Percentiles rank a stretch among this genome's conserved stretches.
phyloP scores from a whole-genome alignment of 306 rosid genomes.

The Castanea sativa region DNA sequence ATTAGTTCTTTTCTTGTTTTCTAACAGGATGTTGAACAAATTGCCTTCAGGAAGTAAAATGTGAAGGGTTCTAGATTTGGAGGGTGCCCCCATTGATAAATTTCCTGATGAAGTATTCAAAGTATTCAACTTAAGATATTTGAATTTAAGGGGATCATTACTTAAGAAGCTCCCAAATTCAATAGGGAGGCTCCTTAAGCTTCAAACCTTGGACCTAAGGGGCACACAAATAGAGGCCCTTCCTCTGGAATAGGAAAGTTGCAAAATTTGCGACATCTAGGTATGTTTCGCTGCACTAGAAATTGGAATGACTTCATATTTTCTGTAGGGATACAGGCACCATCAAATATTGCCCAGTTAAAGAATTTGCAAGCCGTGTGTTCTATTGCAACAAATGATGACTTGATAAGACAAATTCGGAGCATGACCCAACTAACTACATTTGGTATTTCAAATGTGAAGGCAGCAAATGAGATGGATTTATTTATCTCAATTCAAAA shows the following conservation, averaged over 20 bases:
- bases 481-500: slow-evolving; percentile 11
- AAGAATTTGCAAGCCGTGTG: neutral
- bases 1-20: too few relatives aligned
- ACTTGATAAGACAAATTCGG: neutral
- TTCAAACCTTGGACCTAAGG: neutral
- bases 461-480: neutral
- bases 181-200: neutral
- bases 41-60: too few relatives aligned
- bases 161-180: neutral
- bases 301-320: too few relatives aligned
- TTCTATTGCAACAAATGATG: neutral
- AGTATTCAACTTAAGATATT: too few relatives aligned
- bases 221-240: neutral
- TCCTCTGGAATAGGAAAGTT: too few relatives aligned
- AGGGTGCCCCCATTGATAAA: too few relatives aligned
- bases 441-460: neutral
- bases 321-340: too few relatives aligned
- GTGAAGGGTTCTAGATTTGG: too few relatives aligned
- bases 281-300: too few relatives aligned
- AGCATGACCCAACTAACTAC: slow-evolving; percentile 5
- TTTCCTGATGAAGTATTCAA: too few relatives aligned
- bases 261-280: too few relatives aligned
- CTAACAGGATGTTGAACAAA: too few relatives aligned
- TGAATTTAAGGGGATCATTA: neutral
- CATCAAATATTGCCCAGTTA: neutral